A percentile compares a stretch with the other conserved stretches of the same genome.
phyloP scores from a whole-genome alignment of 805 yeast genomes.

The Saccharomycopsis schoenii region DNA sequence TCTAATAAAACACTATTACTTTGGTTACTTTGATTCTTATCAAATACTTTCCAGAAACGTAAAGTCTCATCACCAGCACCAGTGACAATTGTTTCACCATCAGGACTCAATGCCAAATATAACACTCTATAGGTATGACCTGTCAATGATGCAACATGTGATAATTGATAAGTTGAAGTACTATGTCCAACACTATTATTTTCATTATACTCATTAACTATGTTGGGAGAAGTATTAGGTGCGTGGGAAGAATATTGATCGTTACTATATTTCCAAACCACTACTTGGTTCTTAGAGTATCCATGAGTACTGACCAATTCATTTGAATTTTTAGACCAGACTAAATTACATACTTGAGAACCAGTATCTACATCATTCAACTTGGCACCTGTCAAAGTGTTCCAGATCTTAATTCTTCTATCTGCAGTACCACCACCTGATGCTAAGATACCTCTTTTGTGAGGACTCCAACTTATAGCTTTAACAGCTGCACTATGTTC shows the following conservation, averaged over 20 bases:
- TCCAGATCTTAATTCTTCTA: slow-evolving; percentile 85
- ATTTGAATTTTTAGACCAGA: slow-evolving; percentile 87
- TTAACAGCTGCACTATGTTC: slow-evolving; percentile 95
- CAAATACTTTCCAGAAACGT: slow-evolving; percentile 92
- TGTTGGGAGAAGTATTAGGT: not conserved
- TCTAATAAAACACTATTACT: slow-evolving; percentile 58
- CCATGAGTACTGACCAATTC: slow-evolving; percentile 95
- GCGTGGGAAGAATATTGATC: not conserved
- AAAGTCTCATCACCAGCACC: slow-evolving; percentile 98
- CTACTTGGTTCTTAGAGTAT: slow-evolving; percentile 79
- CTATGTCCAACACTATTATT: not conserved
- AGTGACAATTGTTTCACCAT: slow-evolving; percentile 92
- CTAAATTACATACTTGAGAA: slow-evolving; percentile 88
- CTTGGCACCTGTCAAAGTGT: slow-evolving; percentile 66
- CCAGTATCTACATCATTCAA: slow-evolving; percentile 85
- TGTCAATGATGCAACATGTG: slow-evolving; percentile 84
- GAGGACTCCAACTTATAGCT: slow-evolving; percentile 97
- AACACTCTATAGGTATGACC: slow-evolving; percentile 92
- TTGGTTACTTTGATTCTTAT: slow-evolving; percentile 51
- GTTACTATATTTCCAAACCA: slow-evolving; percentile 88
- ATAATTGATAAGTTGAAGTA: slow-evolving; percentile 32
- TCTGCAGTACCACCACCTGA: slow-evolving; percentile 98
- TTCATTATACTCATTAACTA: not conserved
- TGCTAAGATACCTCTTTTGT: slow-evolving; percentile 86
- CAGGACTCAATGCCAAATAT: slow-evolving; percentile 84